Evolutionary conservation across 176 grass and related monocot genomes (phyloP).

Genomic region (Oropetium thomaeum): DNA sequence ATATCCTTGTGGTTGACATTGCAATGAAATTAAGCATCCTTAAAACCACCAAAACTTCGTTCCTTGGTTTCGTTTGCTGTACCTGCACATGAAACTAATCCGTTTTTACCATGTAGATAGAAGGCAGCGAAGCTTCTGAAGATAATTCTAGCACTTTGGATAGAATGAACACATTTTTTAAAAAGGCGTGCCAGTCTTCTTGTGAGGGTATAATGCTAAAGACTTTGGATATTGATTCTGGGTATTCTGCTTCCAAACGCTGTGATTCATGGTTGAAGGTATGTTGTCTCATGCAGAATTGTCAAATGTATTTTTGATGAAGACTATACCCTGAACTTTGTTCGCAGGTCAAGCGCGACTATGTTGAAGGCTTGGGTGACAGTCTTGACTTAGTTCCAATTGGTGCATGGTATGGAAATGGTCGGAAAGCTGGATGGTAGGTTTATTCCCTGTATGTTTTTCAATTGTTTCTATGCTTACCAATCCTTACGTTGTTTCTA

Average conservation of each 20-base stretch:
- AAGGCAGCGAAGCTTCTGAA: slow-evolving; percentile 59
- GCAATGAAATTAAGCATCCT: slow-evolving; percentile 5
- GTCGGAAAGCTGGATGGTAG: slow-evolving; percentile 90
- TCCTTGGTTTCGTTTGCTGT: not conserved
- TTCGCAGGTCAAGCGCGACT: slow-evolving; percentile 89
- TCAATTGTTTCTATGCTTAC: not conserved
- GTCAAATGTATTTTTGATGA: slow-evolving; percentile 19
- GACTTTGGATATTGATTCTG: slow-evolving; percentile 81
- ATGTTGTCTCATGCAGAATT: slow-evolving; percentile 8
- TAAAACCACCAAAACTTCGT: not conserved
- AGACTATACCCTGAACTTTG: not conserved
- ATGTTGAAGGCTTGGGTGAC: slow-evolving; percentile 91
- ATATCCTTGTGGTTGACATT: not conserved
- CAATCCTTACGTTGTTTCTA: slow-evolving; percentile 7
- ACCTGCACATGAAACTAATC: slow-evolving; percentile 27
- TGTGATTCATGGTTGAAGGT: slow-evolving; percentile 87
- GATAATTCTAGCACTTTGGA: slow-evolving; percentile 53
- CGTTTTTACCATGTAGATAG: slow-evolving; percentile 53
- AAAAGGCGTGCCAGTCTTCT: slow-evolving; percentile 71
- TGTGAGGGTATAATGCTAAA: slow-evolving; percentile 99
- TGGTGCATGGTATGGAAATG: slow-evolving; percentile 95
- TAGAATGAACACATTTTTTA: slow-evolving; percentile 75
- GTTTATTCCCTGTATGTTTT: slow-evolving; percentile 7
- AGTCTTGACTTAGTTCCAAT: slow-evolving; percentile 87
- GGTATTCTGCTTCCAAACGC: slow-evolving; percentile 89